Conservation (phyloP, 805 yeast genomes). For the Lipomyces yamadae region DNA sequence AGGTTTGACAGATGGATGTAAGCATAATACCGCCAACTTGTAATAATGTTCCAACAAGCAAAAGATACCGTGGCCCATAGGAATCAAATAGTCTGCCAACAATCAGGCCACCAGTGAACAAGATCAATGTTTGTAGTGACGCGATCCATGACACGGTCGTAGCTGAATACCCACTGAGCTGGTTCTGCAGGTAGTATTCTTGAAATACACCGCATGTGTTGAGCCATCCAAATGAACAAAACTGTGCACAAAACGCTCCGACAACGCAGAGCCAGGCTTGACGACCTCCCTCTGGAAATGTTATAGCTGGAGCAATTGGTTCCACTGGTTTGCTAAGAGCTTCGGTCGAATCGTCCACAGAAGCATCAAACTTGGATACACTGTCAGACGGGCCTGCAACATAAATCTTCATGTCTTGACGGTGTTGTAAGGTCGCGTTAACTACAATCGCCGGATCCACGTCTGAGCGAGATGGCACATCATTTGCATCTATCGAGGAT, state of each 20-base stretch:
- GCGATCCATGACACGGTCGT: slow-evolving; percentile 46
- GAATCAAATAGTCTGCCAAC: slow-evolving; percentile 37
- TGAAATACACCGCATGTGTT: slow-evolving; percentile 42
- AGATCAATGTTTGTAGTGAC: slow-evolving; percentile 43
- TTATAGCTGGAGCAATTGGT: neutral
- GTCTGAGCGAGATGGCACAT: neutral
- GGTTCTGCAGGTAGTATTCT: slow-evolving; percentile 40
- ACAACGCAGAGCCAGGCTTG: slow-evolving; percentile 61
- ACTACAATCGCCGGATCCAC: neutral
- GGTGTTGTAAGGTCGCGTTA: neutral
- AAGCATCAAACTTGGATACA: neutral
- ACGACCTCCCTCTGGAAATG: slow-evolving; percentile 57
- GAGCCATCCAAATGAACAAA: slow-evolving; percentile 62
- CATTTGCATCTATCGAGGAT: neutral
- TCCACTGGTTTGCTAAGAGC: neutral
- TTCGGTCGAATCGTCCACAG: neutral
- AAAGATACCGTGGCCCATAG: slow-evolving; percentile 32
- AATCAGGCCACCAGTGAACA: slow-evolving; percentile 39
- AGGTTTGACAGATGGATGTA: slow-evolving; percentile 47
- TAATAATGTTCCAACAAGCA: slow-evolving; percentile 38
- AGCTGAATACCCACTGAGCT: slow-evolving; percentile 38
- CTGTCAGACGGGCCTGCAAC: neutral
- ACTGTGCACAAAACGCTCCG: slow-evolving; percentile 62
- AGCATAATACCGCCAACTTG: slow-evolving; percentile 44
- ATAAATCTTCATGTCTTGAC: neutral